phyloP scores from a whole-genome alignment of 192 early-diverging fungal species.

The Piromyces sp. region DNA sequence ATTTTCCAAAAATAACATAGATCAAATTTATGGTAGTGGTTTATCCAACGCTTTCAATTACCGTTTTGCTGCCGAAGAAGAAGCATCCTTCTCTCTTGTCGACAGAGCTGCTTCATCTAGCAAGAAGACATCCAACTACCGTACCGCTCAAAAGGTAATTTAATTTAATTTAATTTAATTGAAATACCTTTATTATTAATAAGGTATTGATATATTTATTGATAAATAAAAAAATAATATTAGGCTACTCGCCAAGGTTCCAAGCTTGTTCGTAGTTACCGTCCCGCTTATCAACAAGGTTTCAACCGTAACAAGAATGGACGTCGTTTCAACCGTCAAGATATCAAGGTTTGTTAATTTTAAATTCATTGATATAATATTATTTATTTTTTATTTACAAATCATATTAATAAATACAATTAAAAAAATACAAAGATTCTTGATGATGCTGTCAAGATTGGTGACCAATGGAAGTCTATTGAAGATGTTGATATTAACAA shows the following conservation, averaged over 20 bases:
- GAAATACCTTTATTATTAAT: too few relatives aligned
- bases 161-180: too few relatives aligned
- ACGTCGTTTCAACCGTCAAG: slow-evolving; percentile 4
- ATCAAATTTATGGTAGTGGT: slow-evolving; percentile 64
- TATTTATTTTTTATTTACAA: not conserved
- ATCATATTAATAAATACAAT: slow-evolving; percentile 10
- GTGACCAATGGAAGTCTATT: slow-evolving; percentile 73
- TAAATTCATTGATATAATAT: not conserved
- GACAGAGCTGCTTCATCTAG: slow-evolving; percentile 41
- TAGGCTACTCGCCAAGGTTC: not conserved
- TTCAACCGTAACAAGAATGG: slow-evolving; percentile 2
- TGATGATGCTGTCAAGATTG: slow-evolving; percentile 71
- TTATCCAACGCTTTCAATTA: slow-evolving; percentile 72
- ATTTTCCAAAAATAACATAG: too few relatives aligned
- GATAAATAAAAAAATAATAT: not conserved
- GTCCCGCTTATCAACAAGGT: not conserved
- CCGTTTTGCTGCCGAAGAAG: slow-evolving; percentile 67
- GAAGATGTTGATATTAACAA: slow-evolving; percentile 90
- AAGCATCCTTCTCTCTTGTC: slow-evolving; percentile 87
- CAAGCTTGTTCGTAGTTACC: not conserved
- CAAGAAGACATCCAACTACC: slow-evolving; percentile 41
- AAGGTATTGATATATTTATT: too few relatives aligned
- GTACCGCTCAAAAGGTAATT: not conserved
- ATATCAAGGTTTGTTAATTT: not conserved
- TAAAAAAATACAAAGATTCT: slow-evolving; percentile 54